Percentiles rank a stretch among this genome's conserved stretches.
Conservation (phyloP, 345 rosid genomes). For the Brassica cretica region DNA sequence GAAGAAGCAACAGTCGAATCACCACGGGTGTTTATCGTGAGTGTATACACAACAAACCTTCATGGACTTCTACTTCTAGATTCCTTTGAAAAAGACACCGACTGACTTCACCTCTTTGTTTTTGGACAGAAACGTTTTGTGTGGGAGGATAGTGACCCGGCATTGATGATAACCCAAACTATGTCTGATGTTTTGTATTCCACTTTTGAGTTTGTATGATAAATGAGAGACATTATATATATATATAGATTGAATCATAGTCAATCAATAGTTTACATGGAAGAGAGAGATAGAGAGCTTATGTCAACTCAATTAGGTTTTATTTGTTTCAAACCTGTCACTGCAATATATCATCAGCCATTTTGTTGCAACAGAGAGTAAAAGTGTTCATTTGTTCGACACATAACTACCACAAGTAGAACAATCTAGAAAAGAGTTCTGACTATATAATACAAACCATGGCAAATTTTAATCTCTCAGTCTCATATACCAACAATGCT, state of each 20-base stretch:
- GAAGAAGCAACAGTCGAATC: slow-evolving; percentile 44
- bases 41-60: slow-evolving; percentile 38
- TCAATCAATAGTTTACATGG: slow-evolving; percentile 29
- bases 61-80: slow-evolving; percentile 6
- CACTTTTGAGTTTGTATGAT: slow-evolving; percentile 36
- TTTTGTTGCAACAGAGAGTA: slow-evolving; percentile 16
- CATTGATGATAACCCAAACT: slow-evolving; percentile 28
- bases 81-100: slow-evolving; percentile 5
- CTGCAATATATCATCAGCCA: slow-evolving; percentile 26
- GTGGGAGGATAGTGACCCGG: slow-evolving; percentile 40
- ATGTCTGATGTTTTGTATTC: neutral
- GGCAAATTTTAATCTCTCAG: slow-evolving; percentile 17
- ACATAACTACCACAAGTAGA: slow-evolving; percentile 21
- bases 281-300: slow-evolving; percentile 18
- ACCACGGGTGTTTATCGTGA: slow-evolving; percentile 72
- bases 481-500: slow-evolving; percentile 12
- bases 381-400: slow-evolving; percentile 1
- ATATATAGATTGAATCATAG: slow-evolving; percentile 7
- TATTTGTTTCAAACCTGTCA: slow-evolving; percentile 23
- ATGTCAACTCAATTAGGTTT: slow-evolving; percentile 26
- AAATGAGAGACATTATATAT: slow-evolving; percentile 3
- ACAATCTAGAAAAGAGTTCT: slow-evolving; percentile 23
- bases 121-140: slow-evolving; percentile 39
- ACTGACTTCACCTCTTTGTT: slow-evolving; percentile 19
- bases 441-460: slow-evolving; percentile 32